Evolutionary conservation across 306 rosid genomes (phyloP).

Genomic region (Mimosa bimucronata): DNA sequence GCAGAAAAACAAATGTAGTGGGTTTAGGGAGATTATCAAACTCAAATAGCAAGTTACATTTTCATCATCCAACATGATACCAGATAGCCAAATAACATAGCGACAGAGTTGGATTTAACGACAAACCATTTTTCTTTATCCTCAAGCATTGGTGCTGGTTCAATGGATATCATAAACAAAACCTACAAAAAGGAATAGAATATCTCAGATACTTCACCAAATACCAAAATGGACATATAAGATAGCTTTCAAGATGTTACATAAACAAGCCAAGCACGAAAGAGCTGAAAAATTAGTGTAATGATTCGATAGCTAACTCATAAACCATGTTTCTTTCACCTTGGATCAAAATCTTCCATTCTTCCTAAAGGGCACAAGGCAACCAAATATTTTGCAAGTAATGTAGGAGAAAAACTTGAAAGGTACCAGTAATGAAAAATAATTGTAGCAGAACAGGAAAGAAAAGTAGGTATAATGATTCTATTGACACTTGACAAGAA

Average conservation of each 20-base stretch:
- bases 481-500: background rate
- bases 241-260: background rate
- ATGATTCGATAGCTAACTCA: constrained; percentile 10
- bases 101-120: constrained; percentile 34
- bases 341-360: background rate
- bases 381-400: background rate
- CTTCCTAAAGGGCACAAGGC: background rate
- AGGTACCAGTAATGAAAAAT: background rate
- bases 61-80: constrained; percentile 14
- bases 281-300: background rate
- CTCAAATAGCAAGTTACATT: constrained; percentile 28
- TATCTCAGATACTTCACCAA: constrained; percentile 41
- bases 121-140: constrained; percentile 98
- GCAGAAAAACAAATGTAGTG: constrained; percentile 2
- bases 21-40: constrained; percentile 17
- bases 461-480: background rate
- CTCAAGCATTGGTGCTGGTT: constrained; percentile 99
- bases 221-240: constrained; percentile 9
- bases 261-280: constrained; percentile 12
- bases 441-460: background rate
- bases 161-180: constrained; percentile 96
- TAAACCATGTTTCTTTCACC: background rate
- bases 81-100: constrained; percentile 5
- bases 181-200: constrained; percentile 55
- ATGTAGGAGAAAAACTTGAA: constrained; percentile 4